These are phyloP conservation scores for Huntiella bhutanensis DNA, from an alignment of 2,329 filamentous ascomycete genomes.

Conservation along the genomic window DNA sequence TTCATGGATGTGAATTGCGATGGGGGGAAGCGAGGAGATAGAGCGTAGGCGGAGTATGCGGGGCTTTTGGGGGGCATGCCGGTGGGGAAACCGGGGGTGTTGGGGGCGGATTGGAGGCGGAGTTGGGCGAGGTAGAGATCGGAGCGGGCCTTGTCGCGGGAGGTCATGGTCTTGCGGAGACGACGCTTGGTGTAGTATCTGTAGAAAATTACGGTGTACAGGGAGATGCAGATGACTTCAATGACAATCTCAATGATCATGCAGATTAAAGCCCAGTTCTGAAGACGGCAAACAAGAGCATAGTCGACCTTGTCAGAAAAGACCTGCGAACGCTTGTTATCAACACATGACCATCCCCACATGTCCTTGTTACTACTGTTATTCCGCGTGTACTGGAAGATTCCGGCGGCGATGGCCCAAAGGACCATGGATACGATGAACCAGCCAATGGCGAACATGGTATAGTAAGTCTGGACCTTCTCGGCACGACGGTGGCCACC, in stretches of 20 bases:
- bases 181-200: constrained; percentile 92
- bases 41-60: constrained; percentile 26
- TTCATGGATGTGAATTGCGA: constrained; percentile 32
- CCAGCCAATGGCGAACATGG: constrained; percentile 78
- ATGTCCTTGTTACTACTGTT: constrained; percentile 62
- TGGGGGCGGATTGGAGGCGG: constrained; percentile 72
- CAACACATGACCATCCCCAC: constrained; percentile 95
- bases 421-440: constrained; percentile 86
- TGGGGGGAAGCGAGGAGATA: constrained; percentile 43
- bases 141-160: constrained; percentile 80
- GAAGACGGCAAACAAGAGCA: constrained; percentile 71
- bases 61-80: constrained; percentile 21
- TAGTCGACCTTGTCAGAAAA: constrained; percentile 74
- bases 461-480: constrained; percentile 90
- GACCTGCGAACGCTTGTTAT: constrained; percentile 62
- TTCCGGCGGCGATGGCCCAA: constrained; percentile 71
- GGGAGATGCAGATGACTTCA: constrained; percentile 73
- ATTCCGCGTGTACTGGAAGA: constrained; percentile 62
- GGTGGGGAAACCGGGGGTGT: constrained; percentile 60
- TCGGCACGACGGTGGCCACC: constrained; percentile 78
- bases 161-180: constrained; percentile 90
- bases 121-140: constrained; percentile 86
- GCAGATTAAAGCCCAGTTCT: constrained; percentile 94
- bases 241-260: constrained; percentile 93
- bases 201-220: constrained; percentile 93